Percentiles rank a stretch among this genome's conserved stretches.
phyloP scores from a whole-genome alignment of 805 yeast species.

The Kluyveromyces siamensis region DNA sequence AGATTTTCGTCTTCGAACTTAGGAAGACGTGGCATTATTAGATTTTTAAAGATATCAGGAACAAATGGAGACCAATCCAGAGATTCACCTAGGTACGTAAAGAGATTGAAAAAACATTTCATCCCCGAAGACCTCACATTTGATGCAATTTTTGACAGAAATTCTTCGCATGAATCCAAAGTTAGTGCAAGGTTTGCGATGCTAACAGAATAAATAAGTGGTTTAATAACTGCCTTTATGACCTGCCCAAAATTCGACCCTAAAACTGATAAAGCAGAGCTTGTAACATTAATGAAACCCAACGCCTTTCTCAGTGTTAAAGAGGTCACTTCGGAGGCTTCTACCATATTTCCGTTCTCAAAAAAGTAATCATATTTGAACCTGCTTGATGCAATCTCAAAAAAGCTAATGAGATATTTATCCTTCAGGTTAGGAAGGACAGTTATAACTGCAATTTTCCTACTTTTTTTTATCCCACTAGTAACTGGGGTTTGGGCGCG shows the following conservation, averaged over 20 bases:
- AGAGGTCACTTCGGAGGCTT: conserved; percentile 20
- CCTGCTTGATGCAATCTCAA: conserved; percentile 51
- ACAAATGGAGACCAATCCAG: conserved; percentile 51
- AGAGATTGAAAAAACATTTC: conserved; percentile 51
- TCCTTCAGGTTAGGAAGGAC: conserved; percentile 50
- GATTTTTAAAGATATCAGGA: conserved; percentile 39
- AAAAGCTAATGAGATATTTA: conserved; percentile 46
- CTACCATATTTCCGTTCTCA: conserved; percentile 14
- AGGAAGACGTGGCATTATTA: conserved; percentile 57
- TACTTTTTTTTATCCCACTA: conserved; percentile 63
- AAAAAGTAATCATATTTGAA: conserved; percentile 35
- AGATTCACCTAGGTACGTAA: conserved; percentile 41
- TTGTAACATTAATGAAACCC: conserved; percentile 50
- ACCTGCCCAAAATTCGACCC: conserved; percentile 47
- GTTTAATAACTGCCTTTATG: conserved; percentile 43
- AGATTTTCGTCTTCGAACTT: conserved; percentile 68
- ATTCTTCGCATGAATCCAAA: conserved; percentile 13
- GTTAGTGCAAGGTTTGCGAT: conserved; percentile 40
- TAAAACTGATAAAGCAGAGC: conserved; percentile 31
- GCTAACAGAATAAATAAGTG: conserved; percentile 47
- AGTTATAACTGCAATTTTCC: conserved; percentile 62
- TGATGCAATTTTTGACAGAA: conserved; percentile 39
- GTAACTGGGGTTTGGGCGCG: conserved; percentile 63
- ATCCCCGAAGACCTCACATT: conserved; percentile 58
- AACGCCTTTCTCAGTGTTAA: conserved; percentile 39